Evolutionary conservation across 2,329 filamentous ascomycete genomes (phyloP), one percentile per base, ranked within the genome.

Genomic region (Fusarium subtropicale): DNA sequence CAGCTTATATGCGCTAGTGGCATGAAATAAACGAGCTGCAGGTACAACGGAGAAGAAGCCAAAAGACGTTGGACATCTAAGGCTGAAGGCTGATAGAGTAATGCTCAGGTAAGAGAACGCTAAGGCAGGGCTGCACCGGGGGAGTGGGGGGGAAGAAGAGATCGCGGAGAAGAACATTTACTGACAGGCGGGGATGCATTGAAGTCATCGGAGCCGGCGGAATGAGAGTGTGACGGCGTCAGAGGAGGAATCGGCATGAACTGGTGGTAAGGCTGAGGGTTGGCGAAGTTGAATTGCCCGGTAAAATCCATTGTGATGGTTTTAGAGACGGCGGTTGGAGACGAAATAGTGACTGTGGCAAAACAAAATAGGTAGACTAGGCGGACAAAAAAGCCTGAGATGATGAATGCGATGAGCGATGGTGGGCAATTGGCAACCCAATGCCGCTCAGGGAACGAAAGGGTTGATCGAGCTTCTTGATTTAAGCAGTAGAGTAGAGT

Each of bases 201-300:
- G 74, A 85, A 88, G 56, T 88, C 86, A 59, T 87, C 85, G 38
- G 86, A 87, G 30, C 80, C 79, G 45, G 83, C 83, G 57, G 86
- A 86, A 72, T 85, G 85, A 60, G 85, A 85, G 76, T 86, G 83
- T 59, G 85, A 86, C 31, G 86, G 86, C 66, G 86, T 87, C 75
- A 87, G 75, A 48, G 85, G 85, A 59, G 83, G 79, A 56, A 88
- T 83, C 68, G 82, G 80, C 75, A 87, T 82, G 75, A 87, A 88
- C 73, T 82, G 81, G 72, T 84, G 84, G 78, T 85, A 87, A 51
- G 83, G 79, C 79, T 86, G 83, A 63, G 80, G 75, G 74, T 80
- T 81, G 52, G 81, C 69, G 76, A 85, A 88, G 46, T 81, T 77
- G 67, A 85, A 85, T 66, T 80, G 79, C 51, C 71, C 67, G 47